A percentile compares a stretch with the other conserved stretches of the same genome.
phyloP scores from a whole-genome alignment of 306 rosid genomes.

The Oxytropis ochrocephala region DNA sequence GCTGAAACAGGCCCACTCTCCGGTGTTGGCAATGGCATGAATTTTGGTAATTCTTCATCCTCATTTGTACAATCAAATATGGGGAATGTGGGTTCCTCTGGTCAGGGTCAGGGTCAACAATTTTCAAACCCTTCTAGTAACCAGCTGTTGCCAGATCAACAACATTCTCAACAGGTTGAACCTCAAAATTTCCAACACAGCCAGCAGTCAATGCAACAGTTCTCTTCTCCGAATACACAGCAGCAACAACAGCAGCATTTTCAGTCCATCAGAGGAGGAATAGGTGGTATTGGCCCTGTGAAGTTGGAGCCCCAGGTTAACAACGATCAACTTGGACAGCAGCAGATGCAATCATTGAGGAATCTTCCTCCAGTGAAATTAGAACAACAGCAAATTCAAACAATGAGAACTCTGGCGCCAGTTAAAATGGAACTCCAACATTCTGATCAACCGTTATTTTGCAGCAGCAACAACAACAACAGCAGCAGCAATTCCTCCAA shows the following conservation, averaged over 20 bases:
- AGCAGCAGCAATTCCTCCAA: constrained; percentile 66
- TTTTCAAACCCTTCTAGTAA: constrained; percentile 61
- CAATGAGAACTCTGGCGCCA: constrained; percentile 45
- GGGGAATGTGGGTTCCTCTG: constrained; percentile 57
- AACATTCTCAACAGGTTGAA: constrained; percentile 76
- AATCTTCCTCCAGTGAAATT: constrained; percentile 57
- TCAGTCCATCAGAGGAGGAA: constrained; percentile 69
- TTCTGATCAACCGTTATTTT: constrained; percentile 67
- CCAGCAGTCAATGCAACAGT: constrained; percentile 88
- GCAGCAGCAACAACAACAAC: constrained; percentile 58
- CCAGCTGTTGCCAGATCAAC: constrained; percentile 75
- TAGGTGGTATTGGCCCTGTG: constrained; percentile 62
- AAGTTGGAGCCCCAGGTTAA: constrained; percentile 79
- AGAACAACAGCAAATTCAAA: constrained; percentile 74
- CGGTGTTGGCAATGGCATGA: constrained; percentile 65
- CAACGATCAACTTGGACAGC: constrained; percentile 77
- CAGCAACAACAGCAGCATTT: constrained; percentile 67
- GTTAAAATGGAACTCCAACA: constrained; percentile 78
- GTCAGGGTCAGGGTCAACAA: constrained; percentile 80
- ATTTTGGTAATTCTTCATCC: constrained; percentile 51
- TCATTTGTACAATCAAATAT: constrained; percentile 58
- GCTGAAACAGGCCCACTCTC: constrained; percentile 74
- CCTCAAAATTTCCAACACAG: constrained; percentile 69
- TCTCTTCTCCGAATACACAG: constrained; percentile 58
- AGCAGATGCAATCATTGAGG: constrained; percentile 61